Evolutionary conservation across 2,329 filamentous ascomycete genomes (phyloP), one percentile per base, ranked within the genome.

Genomic region (Xylaria sp.): DNA sequence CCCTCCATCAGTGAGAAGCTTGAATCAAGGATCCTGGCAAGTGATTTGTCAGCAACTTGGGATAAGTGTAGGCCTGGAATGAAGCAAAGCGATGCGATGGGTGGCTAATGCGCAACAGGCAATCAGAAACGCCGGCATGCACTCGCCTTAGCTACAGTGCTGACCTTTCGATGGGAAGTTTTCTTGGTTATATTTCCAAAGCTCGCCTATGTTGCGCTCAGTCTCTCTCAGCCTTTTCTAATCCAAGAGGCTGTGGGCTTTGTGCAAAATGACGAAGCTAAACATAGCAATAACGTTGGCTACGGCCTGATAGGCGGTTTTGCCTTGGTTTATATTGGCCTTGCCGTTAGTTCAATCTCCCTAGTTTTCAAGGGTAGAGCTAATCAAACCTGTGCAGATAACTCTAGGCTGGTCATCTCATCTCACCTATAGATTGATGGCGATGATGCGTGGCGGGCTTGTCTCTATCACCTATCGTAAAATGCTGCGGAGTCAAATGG

Each of bases 1-100:
- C 67, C 67, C 0, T 43, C 55, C 8, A 66, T 69, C 18, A 67
- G 63, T 25, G 60, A 66, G 60, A 69, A 67, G 60, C 67, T 67
- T 2, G 34, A 67, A n/a, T 66, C 66, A 12, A 32, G 20, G 41
- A 45, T 30, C 8, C 25, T 66, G 25, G 59, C 46, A 12, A 56
- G 25, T 18, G 46, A 59, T 23, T 20, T 68, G 9, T 63, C 63
- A 20, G 48, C 25, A 23, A 28, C 39, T 18, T 68, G 63, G 63
- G 63, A 60, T 20, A 58, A 20, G 3, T 63, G 66, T 63, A 66
- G 12, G 63, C 50, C 4, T 2, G 2, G 4, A 18, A 18, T 12
- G 23, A 55, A 8, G 28, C n/a, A 6, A 30, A 30, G 12, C 23
- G 1, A 55, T 59, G 10, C 13, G 45, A 39, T 13, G 10, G 6